Evolutionary conservation across 495 filamentous ascomycete species (phyloP).

Genomic region (Oleoguttula mirabilis): DNA sequence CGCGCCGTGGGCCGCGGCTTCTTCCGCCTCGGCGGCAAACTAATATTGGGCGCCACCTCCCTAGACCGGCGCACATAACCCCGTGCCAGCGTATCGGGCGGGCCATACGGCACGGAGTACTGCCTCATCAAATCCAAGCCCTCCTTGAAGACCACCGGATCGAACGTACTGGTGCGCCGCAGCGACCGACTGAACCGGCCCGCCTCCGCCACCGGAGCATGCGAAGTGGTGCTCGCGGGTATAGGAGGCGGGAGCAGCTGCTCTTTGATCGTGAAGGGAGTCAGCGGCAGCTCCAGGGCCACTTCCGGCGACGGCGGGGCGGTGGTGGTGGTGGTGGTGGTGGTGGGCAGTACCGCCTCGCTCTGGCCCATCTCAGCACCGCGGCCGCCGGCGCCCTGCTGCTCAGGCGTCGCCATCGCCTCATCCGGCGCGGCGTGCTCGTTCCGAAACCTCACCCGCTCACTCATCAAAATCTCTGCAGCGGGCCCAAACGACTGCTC

Average conservation of each 20-base stretch:
- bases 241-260: conserved; percentile 12
- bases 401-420: background rate
- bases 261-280: conserved; percentile 13
- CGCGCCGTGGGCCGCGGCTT: background rate
- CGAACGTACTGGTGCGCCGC: conserved; percentile 1
- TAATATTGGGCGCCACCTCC: background rate
- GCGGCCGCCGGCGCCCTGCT: background rate
- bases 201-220: background rate
- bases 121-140: conserved; percentile 1
- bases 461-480: background rate
- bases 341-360: background rate
- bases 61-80: background rate
- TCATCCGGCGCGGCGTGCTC: background rate
- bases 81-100: background rate
- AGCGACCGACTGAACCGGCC: too few species aligned
- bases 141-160: conserved; percentile 7
- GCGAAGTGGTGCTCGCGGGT: conserved; percentile 4
- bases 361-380: background rate
- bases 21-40: conserved; percentile 4
- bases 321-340: background rate
- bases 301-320: too few species aligned
- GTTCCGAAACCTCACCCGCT: background rate
- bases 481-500: background rate
- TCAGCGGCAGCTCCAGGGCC: conserved; percentile 8
- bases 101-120: background rate